Evolutionary conservation across 129 eudicot species (phyloP), one percentile per base, ranked within the genome.

Genomic region (Calendula officinalis): DNA sequence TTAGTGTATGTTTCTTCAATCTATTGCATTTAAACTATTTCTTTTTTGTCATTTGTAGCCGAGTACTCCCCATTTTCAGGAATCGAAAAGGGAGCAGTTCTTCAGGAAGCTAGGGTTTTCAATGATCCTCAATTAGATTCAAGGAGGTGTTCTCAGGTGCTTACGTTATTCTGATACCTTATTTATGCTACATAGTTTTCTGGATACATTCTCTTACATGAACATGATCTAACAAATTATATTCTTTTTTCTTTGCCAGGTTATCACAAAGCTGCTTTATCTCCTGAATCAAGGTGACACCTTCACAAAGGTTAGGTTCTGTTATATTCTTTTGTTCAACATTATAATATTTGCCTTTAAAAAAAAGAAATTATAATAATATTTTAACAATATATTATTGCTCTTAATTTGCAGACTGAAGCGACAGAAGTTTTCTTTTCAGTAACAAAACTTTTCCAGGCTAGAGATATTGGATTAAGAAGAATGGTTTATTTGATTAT

Each of bases 31-130:
- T 70, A 10, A 51, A 35, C 6, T 17, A 22, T 22, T 22, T 34
- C 9, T 63, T 7, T 22, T 11, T 22, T 70, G 27, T 10, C 39
- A 13, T 41, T 53, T 64, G 69, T 88, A 84, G 94, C 80, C 37
- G 97, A 91, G 73, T 87, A 80, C 81, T 91, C 97, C 55, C 97
- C 97, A 42, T 91, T 91, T 82, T 52, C 78, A 37, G 97, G 97
- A 73, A 91, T 91, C 33, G 98, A 91, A 80, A 91, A 91, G 80
- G 97, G 95, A 45, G 94, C 94, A 14, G 97, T 91, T 56, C 86
- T 91, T 72, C 97, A 91, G 78, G 97, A 91, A 71, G 98, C 92
- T 64, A 85, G 98, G 87, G 98, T 91, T 48, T 91, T 91, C 70
- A 87, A 91, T 78, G 98, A 91, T 68, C 96, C 96, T 75, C 98